A percentile compares a stretch with the other conserved stretches of the same genome.
Evolutionary conservation across 2,329 filamentous ascomycete species (phyloP).

Genomic region (Aureobasidium namibiae): DNA sequence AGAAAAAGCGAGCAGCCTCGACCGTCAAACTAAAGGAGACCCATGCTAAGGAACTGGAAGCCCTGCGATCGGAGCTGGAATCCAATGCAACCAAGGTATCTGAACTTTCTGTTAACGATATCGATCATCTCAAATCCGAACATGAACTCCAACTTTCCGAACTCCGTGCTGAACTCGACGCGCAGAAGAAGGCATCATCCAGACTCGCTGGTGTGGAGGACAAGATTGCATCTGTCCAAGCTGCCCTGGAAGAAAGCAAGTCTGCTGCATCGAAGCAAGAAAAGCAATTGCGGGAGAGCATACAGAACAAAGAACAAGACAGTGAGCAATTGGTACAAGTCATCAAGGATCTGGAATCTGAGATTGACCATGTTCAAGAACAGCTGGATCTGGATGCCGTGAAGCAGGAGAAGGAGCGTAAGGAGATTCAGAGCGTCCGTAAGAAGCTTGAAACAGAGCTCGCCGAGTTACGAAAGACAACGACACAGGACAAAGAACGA

Average conservation of each 20-base stretch:
- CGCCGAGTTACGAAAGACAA: not conserved
- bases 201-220: conserved; percentile 23
- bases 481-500: conserved; percentile 7
- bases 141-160: conserved; percentile 19
- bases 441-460: conserved; percentile 11
- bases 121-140: conserved; percentile 16
- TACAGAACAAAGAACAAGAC: conserved; percentile 24
- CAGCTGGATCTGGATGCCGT: conserved; percentile 15
- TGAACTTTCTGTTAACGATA: conserved; percentile 9
- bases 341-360: conserved; percentile 25
- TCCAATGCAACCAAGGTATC: conserved; percentile 11
- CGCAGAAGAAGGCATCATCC: conserved; percentile 19
- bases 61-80: conserved; percentile 20
- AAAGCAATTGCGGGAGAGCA: conserved; percentile 22
- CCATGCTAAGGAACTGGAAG: conserved; percentile 19
- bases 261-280: conserved; percentile 21
- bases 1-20: not conserved
- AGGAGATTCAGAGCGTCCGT: conserved; percentile 8
- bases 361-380: conserved; percentile 27
- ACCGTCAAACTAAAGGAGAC: conserved; percentile 15
- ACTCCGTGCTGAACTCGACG: conserved; percentile 22
- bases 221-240: conserved; percentile 26
- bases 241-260: conserved; percentile 23
- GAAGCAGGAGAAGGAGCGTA: conserved; percentile 12
- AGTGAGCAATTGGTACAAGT: conserved; percentile 23